Percentiles rank a stretch among this genome's conserved stretches.
phyloP scores from a whole-genome alignment of 1,284 basidiomycete species.

The Malassezia arunalokei region DNA sequence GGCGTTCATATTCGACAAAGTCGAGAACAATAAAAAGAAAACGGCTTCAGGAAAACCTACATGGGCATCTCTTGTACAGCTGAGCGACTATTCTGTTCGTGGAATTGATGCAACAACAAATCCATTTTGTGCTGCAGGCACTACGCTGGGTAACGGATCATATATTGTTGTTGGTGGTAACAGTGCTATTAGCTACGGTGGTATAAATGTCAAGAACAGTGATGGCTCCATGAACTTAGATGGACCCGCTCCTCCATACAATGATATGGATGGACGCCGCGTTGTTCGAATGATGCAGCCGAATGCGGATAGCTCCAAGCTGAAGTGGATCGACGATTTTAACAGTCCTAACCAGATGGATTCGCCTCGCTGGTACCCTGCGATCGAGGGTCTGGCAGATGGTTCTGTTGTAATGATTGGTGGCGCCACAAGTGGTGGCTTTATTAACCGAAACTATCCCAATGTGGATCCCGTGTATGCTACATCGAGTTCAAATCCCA shows the following conservation, averaged over 20 bases:
- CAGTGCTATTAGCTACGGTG: slow-evolving; percentile 43
- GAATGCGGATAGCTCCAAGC: slow-evolving; percentile 13
- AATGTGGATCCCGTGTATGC: slow-evolving; percentile 31
- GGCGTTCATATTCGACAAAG: slow-evolving; percentile 48
- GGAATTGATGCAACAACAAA: slow-evolving; percentile 43
- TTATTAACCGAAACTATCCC: slow-evolving; percentile 44
- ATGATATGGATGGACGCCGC: slow-evolving; percentile 36
- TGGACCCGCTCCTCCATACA: slow-evolving; percentile 21
- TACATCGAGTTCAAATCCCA: slow-evolving; percentile 17
- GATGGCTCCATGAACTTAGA: slow-evolving; percentile 7
- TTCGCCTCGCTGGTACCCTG: slow-evolving; percentile 42
- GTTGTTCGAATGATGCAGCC: slow-evolving; percentile 41
- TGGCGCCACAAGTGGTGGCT: slow-evolving; percentile 37
- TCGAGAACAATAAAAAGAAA: slow-evolving; percentile 42
- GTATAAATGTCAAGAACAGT: slow-evolving; percentile 11
- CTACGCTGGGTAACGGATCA: slow-evolving; percentile 44
- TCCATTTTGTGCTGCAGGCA: slow-evolving; percentile 47
- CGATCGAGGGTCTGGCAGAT: slow-evolving; percentile 40
- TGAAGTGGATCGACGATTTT: slow-evolving; percentile 29
- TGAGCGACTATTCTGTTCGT: slow-evolving; percentile 29
- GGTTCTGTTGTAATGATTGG: slow-evolving; percentile 40
- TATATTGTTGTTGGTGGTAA: slow-evolving; percentile 47
- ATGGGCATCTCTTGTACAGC: slow-evolving; percentile 36
- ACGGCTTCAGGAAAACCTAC: slow-evolving; percentile 26
- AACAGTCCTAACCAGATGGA: slow-evolving; percentile 24